A percentile compares a stretch with the other conserved stretches of the same genome.
phyloP scores from a whole-genome alignment of 495 filamentous ascomycete genomes.

The Pyronema domesticum region DNA sequence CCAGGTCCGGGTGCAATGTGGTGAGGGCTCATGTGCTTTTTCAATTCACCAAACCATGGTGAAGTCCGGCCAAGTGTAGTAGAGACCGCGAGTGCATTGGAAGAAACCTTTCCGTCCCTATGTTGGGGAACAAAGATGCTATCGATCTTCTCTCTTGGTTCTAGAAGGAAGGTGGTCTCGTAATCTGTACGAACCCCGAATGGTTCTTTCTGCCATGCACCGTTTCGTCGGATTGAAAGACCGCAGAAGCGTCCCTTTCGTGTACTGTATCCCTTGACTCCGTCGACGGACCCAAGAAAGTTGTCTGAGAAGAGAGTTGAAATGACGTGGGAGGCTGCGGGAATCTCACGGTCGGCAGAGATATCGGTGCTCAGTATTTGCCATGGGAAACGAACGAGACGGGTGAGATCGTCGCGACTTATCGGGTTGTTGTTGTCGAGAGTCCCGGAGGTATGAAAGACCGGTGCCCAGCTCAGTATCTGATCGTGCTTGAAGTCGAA shows the following conservation, averaged over 20 bases:
- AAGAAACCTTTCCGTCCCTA: background rate
- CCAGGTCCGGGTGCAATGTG: background rate
- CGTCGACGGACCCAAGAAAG: slow-evolving; percentile 10
- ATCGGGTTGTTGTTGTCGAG: background rate
- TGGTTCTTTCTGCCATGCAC: slow-evolving; percentile 14
- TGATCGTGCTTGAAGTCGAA: slow-evolving; percentile 22
- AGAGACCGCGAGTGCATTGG: slow-evolving; percentile 20
- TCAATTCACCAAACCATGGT: slow-evolving; percentile 19
- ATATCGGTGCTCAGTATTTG: background rate
- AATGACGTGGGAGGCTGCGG: background rate
- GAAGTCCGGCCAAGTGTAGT: slow-evolving; percentile 17
- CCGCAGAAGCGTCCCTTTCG: slow-evolving; percentile 20
- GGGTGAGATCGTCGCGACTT: background rate
- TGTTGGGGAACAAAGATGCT: slow-evolving; percentile 14
- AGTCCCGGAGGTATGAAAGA: slow-evolving; percentile 6
- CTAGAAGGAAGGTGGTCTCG: slow-evolving; percentile 18
- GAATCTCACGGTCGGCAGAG: background rate
- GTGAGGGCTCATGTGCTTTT: background rate
- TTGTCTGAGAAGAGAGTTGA: slow-evolving; percentile 16
- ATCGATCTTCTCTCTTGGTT: slow-evolving; percentile 14
- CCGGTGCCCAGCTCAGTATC: slow-evolving; percentile 20
- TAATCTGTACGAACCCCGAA: slow-evolving; percentile 21
- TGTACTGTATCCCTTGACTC: slow-evolving; percentile 21
- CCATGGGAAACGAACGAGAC: slow-evolving; percentile 10
- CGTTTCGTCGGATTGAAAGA: slow-evolving; percentile 14